Evolutionary conservation across 2,329 filamentous ascomycete species (phyloP).

Genomic region (Neofusicoccum umdonicola): DNA sequence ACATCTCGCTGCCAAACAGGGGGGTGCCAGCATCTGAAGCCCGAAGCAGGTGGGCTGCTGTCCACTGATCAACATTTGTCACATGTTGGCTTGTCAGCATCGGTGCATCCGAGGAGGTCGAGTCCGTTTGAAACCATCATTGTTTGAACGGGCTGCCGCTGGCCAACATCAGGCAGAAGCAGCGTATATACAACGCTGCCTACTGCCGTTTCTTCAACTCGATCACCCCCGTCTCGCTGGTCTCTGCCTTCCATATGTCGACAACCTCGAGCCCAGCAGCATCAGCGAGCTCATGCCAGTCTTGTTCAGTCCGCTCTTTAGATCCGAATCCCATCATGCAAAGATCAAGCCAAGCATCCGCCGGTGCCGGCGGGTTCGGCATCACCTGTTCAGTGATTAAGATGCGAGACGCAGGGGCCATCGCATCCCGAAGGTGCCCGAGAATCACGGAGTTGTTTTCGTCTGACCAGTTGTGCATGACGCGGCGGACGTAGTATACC

Average conservation of each 20-base stretch:
- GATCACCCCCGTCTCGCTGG: not conserved
- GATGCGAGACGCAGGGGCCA: slow-evolving; percentile 37
- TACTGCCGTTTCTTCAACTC: not conserved
- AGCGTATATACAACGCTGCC: too few species aligned
- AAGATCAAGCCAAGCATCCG: not conserved
- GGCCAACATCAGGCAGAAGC: too few species aligned
- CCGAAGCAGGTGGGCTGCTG: too few species aligned
- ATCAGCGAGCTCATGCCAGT: slow-evolving; percentile 2
- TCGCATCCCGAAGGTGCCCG: slow-evolving; percentile 30
- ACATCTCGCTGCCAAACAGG: too few species aligned
- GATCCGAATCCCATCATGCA: not conserved
- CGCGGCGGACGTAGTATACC: slow-evolving; percentile 26
- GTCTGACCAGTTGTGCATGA: slow-evolving; percentile 35
- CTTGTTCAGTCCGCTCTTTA: not conserved
- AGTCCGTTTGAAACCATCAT: too few species aligned
- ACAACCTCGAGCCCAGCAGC: not conserved
- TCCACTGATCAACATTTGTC: too few species aligned
- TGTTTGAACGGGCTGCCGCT: too few species aligned
- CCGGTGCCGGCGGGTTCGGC: not conserved
- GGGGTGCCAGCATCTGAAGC: too few species aligned
- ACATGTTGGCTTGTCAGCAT: too few species aligned
- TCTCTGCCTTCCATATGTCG: not conserved
- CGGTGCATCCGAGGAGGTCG: too few species aligned
- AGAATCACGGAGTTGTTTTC: slow-evolving; percentile 33
- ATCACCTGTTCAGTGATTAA: slow-evolving; percentile 40